Evolutionary conservation across 768 basidiomycete genomes (phyloP).

Genomic region (Mycena chlorophos): DNA sequence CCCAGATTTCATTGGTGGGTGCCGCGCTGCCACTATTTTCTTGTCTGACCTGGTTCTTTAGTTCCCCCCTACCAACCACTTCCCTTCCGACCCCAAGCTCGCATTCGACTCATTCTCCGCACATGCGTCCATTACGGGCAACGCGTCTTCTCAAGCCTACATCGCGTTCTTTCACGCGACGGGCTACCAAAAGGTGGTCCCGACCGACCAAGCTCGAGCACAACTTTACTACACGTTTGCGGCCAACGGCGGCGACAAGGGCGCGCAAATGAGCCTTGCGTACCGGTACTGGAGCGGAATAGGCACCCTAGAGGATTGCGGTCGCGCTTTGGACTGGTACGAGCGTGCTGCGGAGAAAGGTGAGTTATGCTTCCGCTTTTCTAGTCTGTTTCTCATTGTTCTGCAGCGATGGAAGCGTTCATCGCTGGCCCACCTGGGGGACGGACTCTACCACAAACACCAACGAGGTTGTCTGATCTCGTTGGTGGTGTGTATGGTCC

Average conservation of each 20-base stretch:
- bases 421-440: conserved; percentile 90
- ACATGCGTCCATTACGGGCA: conserved; percentile 72
- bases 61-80: conserved; percentile 75
- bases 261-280: conserved; percentile 89
- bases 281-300: conserved; percentile 97
- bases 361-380: conserved; percentile 26
- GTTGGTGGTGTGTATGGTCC: conserved; percentile 93
- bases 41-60: conserved; percentile 27
- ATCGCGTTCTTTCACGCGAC: conserved; percentile 89
- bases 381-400: conserved; percentile 5
- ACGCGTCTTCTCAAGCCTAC: conserved; percentile 82
- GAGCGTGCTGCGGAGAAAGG: conserved; percentile 86
- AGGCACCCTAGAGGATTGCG: conserved; percentile 84
- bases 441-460: conserved; percentile 75
- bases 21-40: background rate
- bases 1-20: conserved; percentile 66
- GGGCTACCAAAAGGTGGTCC: conserved; percentile 67
- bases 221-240: conserved; percentile 94
- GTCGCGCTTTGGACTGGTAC: conserved; percentile 84
- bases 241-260: conserved; percentile 82
- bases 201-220: conserved; percentile 75
- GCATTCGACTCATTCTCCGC: conserved; percentile 63
- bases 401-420: conserved; percentile 75
- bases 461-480: conserved; percentile 84
- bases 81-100: conserved; percentile 57